Conservation (phyloP, 1,284 basidiomycete genomes). For the Stereum hirsutum region DNA sequence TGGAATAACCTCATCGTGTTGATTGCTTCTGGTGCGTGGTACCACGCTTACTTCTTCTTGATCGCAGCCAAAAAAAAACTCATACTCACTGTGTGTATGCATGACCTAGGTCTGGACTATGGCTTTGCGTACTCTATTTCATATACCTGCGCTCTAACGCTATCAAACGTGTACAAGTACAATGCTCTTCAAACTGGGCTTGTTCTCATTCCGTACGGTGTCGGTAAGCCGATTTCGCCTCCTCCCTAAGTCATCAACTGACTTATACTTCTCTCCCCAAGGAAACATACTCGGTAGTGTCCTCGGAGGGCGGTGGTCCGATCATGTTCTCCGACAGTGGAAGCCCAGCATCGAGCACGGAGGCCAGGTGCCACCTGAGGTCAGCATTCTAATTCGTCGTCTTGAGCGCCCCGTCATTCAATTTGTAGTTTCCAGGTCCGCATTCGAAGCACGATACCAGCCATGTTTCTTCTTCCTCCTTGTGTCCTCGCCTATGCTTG, state of each 20-base stretch:
- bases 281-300: slow-evolving; percentile 66
- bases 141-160: slow-evolving; percentile 68
- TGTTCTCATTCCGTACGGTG: slow-evolving; percentile 66
- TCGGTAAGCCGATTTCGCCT: slow-evolving; percentile 32
- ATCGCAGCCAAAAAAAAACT: too few relatives aligned
- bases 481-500: slow-evolving; percentile 69
- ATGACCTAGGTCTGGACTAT: slow-evolving; percentile 57
- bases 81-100: too few relatives aligned
- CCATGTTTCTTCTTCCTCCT: slow-evolving; percentile 46
- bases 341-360: slow-evolving; percentile 53
- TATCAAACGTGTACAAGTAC: slow-evolving; percentile 60
- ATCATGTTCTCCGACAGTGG: slow-evolving; percentile 47
- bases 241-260: too few relatives aligned
- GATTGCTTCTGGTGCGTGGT: slow-evolving; percentile 55
- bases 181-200: slow-evolving; percentile 66
- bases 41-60: too few relatives aligned
- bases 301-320: slow-evolving; percentile 73
- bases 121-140: slow-evolving; percentile 60
- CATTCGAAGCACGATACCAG: slow-evolving; percentile 51
- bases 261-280: too few relatives aligned
- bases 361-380: slow-evolving; percentile 57
- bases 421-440: slow-evolving; percentile 45
- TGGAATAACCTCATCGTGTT: slow-evolving; percentile 64
- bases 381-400: slow-evolving; percentile 17
- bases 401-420: background rate